Evolutionary conservation across 306 rosid genomes (phyloP).

Genomic region (Delonix regia): DNA sequence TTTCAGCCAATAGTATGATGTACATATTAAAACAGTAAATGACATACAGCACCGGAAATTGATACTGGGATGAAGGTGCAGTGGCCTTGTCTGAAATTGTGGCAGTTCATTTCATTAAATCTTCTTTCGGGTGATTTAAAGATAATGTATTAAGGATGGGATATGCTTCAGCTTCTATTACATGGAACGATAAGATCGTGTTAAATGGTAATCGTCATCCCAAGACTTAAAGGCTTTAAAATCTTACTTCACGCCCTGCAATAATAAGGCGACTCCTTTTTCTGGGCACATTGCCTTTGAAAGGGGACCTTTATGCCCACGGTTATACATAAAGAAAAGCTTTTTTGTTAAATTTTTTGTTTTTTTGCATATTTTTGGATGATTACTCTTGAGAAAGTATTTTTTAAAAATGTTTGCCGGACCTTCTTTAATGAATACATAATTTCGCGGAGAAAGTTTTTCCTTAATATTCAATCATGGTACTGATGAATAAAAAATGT

Average conservation of each 20-base stretch:
- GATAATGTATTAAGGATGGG: background rate
- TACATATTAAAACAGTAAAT: conserved; percentile 47
- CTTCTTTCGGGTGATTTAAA: conserved; percentile 11
- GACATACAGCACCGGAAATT: conserved; percentile 39
- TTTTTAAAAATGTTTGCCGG: no score
- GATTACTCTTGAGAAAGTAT: no score
- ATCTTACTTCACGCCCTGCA: background rate
- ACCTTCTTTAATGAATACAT: no score
- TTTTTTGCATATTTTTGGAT: no score
- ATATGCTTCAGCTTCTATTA: conserved; percentile 7
- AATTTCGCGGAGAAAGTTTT: no score
- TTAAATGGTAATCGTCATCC: background rate
- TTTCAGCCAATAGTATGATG: conserved; percentile 43
- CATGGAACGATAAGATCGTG: background rate
- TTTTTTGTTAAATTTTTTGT: no score
- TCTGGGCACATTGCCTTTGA: background rate
- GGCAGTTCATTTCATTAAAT: conserved; percentile 15
- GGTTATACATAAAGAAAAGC: background rate
- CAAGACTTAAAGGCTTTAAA: no score
- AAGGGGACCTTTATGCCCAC: background rate
- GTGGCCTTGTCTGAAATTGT: conserved; percentile 3
- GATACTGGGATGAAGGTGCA: conserved; percentile 36
- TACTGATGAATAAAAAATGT: no score
- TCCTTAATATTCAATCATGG: no score
- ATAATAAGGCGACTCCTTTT: background rate